These are phyloP conservation scores for Aspergillus carlsbadensis DNA, from an alignment of 495 filamentous ascomycete genomes.

Conservation along the genomic window DNA sequence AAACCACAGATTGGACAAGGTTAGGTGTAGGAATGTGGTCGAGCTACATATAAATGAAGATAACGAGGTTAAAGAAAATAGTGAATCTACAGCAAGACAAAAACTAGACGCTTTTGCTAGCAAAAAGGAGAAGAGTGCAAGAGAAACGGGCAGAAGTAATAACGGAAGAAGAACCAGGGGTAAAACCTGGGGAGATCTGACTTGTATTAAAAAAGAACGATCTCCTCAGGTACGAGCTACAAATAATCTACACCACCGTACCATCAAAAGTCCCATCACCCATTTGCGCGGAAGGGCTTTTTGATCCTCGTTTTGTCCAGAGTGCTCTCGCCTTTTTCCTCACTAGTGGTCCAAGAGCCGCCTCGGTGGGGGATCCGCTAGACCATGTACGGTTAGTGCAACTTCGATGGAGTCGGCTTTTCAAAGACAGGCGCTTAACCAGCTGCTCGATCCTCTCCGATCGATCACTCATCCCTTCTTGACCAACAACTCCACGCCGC, in stretches of 20 bases:
- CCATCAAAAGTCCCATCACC: conserved; percentile 1
- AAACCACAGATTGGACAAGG: conserved; percentile 13
- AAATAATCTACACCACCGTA: background rate
- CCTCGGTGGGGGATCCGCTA: conserved; percentile 38
- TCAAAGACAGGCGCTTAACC: conserved; percentile 13
- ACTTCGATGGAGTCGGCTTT: conserved; percentile 9
- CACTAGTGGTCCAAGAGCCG: conserved; percentile 31
- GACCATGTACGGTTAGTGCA: conserved; percentile 29
- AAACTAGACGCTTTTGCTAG: conserved; percentile 5
- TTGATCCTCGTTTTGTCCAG: conserved; percentile 2
- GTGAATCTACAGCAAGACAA: conserved; percentile 8
- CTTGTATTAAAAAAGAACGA: conserved; percentile 7
- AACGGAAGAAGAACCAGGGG: conserved; percentile 22
- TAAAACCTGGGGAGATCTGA: conserved; percentile 10
- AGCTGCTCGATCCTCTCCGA: conserved; percentile 7
- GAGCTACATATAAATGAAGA: background rate
- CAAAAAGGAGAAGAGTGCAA: conserved; percentile 3
- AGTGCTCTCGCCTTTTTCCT: background rate
- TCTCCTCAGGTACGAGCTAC: background rate
- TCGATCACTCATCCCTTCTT: conserved; percentile 7
- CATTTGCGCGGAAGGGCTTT: background rate
- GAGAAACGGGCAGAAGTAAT: conserved; percentile 13
- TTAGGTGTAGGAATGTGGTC: background rate
- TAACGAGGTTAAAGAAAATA: conserved; percentile 14
- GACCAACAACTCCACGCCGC: background rate